Base-by-base conservation (phyloP, 1,284 basidiomycete species). In the Stereum hirsutum region DNA sequence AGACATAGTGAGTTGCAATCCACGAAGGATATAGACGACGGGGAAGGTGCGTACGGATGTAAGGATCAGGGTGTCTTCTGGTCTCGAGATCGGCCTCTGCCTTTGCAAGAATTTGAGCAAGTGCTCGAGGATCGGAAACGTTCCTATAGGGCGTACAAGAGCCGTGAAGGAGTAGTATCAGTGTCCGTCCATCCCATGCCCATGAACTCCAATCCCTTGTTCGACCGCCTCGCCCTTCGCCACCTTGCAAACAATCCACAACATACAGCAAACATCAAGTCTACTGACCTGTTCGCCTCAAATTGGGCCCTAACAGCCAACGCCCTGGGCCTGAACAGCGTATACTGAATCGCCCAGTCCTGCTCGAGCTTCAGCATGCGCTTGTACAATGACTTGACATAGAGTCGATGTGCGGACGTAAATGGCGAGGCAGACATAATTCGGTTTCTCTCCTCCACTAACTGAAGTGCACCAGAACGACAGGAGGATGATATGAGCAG, bases 361-460 rank as follows among this genome's bases (percentile, higher is more conserved):
- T 93, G 70, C 46, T 86, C 75, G 62, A 95, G 92, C 54, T 74
- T 84, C 47, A 96, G 75, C 58, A 79, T 81, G 39, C 93, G 81
- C 58, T 79, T 83, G 72, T 96, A 97, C 11, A 97, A 78, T 21
- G 86, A 89, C 68, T 92, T 89, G 65, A 97, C 90, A 62, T 94
- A 89, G 57, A 80, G 72, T 60, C 78, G 72, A 70, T 94, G 89
- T 4, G 83, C 87, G 36, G 78, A 67, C 36, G 84, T 77, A 69
- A 89, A 92, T 21, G 83, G 65, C 36, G 75, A 65, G 11, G 47
- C 46, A 36, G 59, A 57, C 60, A 61, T 62, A 52, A 50, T 57
- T 47, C 28, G 8, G 8, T 40, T 34, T 27, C 45, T 50, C 42
- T 41, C 44, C 38, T 12, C n/a, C n/a, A n/a, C n/a, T n/a, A n/a